Evolutionary conservation across 345 rosid genomes (phyloP).

Genomic region (Anastatica hierochuntica): DNA sequence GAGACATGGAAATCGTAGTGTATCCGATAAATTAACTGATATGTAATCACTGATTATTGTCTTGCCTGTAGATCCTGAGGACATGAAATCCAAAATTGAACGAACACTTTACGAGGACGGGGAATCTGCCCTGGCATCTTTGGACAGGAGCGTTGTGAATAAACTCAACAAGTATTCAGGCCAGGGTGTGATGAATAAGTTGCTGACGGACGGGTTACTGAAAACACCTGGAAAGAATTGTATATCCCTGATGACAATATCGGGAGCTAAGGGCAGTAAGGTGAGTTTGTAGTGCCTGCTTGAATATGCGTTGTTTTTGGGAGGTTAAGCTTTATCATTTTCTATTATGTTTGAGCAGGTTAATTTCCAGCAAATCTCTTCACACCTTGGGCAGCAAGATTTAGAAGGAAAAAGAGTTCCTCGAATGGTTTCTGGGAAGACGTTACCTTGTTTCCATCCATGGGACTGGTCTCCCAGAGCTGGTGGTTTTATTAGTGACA

Average conservation of each 20-base stretch:
- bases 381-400: constrained; percentile 96
- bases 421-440: constrained; percentile 98
- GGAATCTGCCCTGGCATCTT: constrained; percentile 59
- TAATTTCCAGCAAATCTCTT: constrained; percentile 96
- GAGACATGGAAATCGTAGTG: constrained; percentile 1
- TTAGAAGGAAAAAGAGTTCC: constrained; percentile 97
- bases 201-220: constrained; percentile 72
- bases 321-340: constrained; percentile 1
- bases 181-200: constrained; percentile 52
- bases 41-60: neutral
- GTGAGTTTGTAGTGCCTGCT: constrained; percentile 35
- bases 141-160: constrained; percentile 69
- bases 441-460: constrained; percentile 86
- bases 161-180: constrained; percentile 66
- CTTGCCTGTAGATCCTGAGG: constrained; percentile 45
- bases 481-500: constrained; percentile 91
- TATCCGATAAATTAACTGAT: constrained; percentile 5
- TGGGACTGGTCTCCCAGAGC: constrained; percentile 99
- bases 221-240: constrained; percentile 82
- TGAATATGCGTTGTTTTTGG: neutral
- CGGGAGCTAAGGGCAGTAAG: constrained; percentile 99
- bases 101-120: constrained; percentile 64
- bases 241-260: constrained; percentile 90
- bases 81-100: constrained; percentile 57
- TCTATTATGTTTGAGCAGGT: constrained; percentile 48